Conservation (phyloP, 1,139 yeast species). For the Yamadazyma mexicana region DNA sequence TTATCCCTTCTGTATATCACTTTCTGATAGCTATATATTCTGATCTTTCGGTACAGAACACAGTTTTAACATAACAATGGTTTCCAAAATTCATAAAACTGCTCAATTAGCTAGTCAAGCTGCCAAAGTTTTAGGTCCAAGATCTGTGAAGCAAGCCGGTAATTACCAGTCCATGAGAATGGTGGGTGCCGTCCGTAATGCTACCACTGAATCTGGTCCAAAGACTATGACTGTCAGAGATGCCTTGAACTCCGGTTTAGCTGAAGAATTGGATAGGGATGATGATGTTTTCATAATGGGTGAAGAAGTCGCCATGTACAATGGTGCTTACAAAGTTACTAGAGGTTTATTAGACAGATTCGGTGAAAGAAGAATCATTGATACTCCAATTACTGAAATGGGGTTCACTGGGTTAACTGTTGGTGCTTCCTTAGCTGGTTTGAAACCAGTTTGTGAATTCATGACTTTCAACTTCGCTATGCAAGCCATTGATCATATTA, state of each 20-base stretch:
- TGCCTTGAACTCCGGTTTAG: conserved; percentile 91
- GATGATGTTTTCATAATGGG: conserved; percentile 94
- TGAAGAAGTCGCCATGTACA: conserved; percentile 98
- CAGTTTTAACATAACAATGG: conserved; percentile 17
- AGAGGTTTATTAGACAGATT: conserved; percentile 94
- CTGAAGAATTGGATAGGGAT: conserved; percentile 96
- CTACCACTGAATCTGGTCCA: conserved; percentile 53
- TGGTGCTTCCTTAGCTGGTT: conserved; percentile 96
- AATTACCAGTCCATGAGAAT: conserved; percentile 40
- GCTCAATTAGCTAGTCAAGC: conserved; percentile 49
- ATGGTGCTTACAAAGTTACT: conserved; percentile 98
- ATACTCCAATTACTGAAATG: conserved; percentile 99
- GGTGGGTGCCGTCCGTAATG: conserved; percentile 36
- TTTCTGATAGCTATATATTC: background rate
- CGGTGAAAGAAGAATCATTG: conserved; percentile 95
- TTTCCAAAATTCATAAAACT: conserved; percentile 44
- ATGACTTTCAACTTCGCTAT: conserved; percentile 99
- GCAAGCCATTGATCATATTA: conserved; percentile 98
- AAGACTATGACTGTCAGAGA: conserved; percentile 91
- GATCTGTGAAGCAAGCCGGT: conserved; percentile 27
- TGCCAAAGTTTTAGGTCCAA: conserved; percentile 9
- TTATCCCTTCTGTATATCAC: conserved; percentile 1
- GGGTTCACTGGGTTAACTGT: conserved; percentile 98
- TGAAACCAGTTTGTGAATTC: conserved; percentile 96
- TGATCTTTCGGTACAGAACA: background rate